A percentile compares a stretch with the other conserved stretches of the same genome.
These are phyloP conservation scores for Allantophomopsis cytisporea DNA, from an alignment of 2,329 filamentous ascomycete genomes.

Conservation along the genomic window DNA sequence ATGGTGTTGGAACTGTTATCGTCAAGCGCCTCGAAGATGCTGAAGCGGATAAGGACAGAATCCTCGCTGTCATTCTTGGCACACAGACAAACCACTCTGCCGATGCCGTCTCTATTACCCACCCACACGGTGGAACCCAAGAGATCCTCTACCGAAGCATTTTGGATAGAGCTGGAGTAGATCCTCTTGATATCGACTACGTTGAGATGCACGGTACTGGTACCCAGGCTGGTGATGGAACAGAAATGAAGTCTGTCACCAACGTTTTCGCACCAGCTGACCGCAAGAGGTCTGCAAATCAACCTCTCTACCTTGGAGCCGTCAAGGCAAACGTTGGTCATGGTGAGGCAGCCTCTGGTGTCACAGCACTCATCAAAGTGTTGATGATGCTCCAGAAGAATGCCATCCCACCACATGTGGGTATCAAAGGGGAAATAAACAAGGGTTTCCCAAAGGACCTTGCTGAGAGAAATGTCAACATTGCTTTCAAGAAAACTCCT, in stretches of 20 bases:
- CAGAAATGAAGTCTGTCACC: constrained; percentile 69
- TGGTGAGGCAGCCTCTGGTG: constrained; percentile 18
- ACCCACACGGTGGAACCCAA: constrained; percentile 68
- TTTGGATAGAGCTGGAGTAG: constrained; percentile 58
- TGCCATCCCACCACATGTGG: constrained; percentile 16
- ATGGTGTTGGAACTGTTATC: constrained; percentile 32
- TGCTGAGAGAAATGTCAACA: constrained; percentile 20
- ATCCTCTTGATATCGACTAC: constrained; percentile 66
- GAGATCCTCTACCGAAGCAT: constrained; percentile 57
- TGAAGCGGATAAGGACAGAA: constrained; percentile 31
- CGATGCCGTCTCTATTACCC: constrained; percentile 70
- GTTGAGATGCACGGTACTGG: constrained; percentile 87
- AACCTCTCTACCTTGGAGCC: constrained; percentile 32
- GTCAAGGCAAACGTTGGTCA: constrained; percentile 22
- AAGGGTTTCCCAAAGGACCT: constrained; percentile 17
- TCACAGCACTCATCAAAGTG: constrained; percentile 19
- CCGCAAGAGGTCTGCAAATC: constrained; percentile 26
- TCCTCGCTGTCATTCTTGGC: constrained; percentile 46
- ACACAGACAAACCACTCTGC: constrained; percentile 72
- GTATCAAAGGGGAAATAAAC: constrained; percentile 20
- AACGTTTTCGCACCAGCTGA: constrained; percentile 44
- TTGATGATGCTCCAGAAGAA: constrained; percentile 18
- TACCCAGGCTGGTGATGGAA: constrained; percentile 72
- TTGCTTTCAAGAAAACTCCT: constrained; percentile 15
- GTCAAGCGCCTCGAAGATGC: constrained; percentile 36